These are phyloP conservation scores for Dittrichia graveolens DNA, from an alignment of 129 eudicot genomes.

Conservation along the genomic window DNA sequence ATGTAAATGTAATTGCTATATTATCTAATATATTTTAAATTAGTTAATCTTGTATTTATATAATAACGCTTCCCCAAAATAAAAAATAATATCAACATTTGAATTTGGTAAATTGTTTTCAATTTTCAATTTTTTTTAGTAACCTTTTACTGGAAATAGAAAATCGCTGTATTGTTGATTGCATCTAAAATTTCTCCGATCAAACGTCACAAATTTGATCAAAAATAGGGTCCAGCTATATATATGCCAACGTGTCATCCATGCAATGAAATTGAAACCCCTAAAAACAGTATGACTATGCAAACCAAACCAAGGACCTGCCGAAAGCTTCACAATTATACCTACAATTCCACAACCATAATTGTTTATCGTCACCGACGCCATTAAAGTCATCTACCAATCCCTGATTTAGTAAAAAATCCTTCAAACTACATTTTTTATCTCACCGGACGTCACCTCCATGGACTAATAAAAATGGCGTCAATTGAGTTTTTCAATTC, in stretches of 20 bases:
- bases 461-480: conserved; percentile 20
- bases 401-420: conserved; percentile 20
- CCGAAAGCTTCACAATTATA: neutral
- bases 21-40: no score
- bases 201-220: no score
- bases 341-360: conserved; percentile 10
- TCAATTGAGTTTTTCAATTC: conserved; percentile 27
- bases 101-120: no score
- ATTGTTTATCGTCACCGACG: neutral
- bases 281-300: neutral
- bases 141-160: no score
- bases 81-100: no score
- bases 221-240: neutral
- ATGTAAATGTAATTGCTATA: no score
- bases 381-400: conserved; percentile 8
- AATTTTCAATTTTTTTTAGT: no score
- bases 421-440: neutral
- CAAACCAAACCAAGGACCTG: no score
- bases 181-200: no score
- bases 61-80: no score
- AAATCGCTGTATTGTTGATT: no score
- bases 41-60: no score
- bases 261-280: conserved; percentile 1
- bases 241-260: conserved; percentile 18
- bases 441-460: conserved; percentile 24